Conservation (phyloP, 1,284 basidiomycete genomes). For the Puccinia triticina region DNA sequence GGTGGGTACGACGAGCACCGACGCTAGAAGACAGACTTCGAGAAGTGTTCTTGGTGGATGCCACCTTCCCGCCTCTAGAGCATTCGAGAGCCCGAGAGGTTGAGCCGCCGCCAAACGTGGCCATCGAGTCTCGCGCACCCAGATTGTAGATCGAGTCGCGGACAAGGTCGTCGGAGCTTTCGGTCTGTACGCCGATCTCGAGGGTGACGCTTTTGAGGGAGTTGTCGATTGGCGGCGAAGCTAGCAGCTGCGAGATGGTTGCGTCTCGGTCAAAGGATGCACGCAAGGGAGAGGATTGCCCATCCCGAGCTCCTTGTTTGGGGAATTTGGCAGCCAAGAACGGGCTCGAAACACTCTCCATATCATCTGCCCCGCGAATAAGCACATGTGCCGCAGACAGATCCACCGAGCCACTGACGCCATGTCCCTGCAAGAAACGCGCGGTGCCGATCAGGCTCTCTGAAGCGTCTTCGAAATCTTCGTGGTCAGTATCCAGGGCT, state of each 20-base stretch:
- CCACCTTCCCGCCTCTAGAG: neutral
- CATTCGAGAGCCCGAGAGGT: neutral
- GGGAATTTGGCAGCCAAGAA: constrained; percentile 1
- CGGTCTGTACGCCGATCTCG: constrained; percentile 49
- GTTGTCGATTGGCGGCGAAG: neutral
- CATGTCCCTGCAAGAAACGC: constrained; percentile 10
- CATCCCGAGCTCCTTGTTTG: neutral
- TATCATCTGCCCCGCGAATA: constrained; percentile 1
- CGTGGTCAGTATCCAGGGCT: constrained; percentile 44
- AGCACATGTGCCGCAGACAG: constrained; percentile 21
- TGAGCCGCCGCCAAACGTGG: constrained; percentile 34
- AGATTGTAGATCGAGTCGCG: neutral
- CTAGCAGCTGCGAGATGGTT: neutral
- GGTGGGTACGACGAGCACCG: constrained; percentile 58
- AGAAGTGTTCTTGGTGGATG: constrained; percentile 55
- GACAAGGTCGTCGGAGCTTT: neutral
- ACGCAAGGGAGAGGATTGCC: neutral
- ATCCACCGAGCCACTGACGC: constrained; percentile 10
- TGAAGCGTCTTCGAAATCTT: constrained; percentile 46
- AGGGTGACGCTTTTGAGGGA: neutral
- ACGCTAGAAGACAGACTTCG: constrained; percentile 61
- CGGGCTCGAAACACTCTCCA: constrained; percentile 35
- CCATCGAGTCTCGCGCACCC: constrained; percentile 35
- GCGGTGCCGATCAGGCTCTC: constrained; percentile 14
- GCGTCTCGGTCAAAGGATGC: neutral